Evolutionary conservation across 805 yeast genomes (phyloP).

Genomic region (Candida sithepensis): DNA sequence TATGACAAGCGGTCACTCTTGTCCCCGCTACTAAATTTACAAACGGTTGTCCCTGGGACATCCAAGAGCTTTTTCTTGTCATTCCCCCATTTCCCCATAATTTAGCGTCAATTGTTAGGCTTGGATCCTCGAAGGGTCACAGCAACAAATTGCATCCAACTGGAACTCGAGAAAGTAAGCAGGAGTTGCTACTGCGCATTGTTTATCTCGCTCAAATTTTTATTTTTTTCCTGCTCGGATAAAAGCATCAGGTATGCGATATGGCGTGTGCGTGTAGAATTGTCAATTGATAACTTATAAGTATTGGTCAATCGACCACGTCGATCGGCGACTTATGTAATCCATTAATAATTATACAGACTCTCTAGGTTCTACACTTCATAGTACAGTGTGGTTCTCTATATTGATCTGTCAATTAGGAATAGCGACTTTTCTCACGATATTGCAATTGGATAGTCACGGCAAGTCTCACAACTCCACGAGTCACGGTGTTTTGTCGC

Average conservation of each 20-base stretch:
- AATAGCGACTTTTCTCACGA: no score
- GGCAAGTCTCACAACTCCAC: no score
- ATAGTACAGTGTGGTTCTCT: no score
- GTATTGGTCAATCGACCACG: no score
- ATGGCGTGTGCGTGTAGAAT: neutral
- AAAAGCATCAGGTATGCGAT: neutral
- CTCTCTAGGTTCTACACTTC: no score
- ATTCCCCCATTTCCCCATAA: neutral
- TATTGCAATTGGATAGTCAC: no score
- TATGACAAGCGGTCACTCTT: neutral
- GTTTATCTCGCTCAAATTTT: neutral
- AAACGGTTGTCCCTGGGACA: neutral
- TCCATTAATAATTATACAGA: no score
- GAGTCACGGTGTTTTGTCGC: no score
- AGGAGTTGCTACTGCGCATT: neutral
- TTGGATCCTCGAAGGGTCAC: no score
- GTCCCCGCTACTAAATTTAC: neutral
- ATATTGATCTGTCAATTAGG: no score
- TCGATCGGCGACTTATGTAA: no score
- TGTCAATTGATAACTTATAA: no score
- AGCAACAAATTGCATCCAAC: neutral
- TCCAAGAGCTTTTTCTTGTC: neutral
- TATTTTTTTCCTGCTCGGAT: neutral
- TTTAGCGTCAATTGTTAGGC: neutral
- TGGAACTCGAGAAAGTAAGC: neutral